Conservation (phyloP, 2,329 filamentous ascomycete species). For the Gaeumannomyces sp. region DNA sequence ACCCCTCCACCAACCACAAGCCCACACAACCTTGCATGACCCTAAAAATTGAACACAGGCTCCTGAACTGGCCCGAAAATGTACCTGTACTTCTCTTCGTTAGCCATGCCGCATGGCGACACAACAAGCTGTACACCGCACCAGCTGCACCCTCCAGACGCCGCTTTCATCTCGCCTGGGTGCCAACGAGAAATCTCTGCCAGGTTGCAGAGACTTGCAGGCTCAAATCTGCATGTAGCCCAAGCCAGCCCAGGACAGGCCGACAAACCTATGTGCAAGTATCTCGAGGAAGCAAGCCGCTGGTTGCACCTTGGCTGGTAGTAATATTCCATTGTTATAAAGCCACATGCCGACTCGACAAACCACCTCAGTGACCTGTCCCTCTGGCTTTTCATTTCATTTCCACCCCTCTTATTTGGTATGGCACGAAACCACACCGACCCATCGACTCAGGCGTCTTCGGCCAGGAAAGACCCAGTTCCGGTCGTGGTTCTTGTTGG, state of each 20-base stretch:
- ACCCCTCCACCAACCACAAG: not conserved
- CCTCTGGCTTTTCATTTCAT: slow-evolving; percentile 5
- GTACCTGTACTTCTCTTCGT: not conserved
- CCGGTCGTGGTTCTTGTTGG: not conserved
- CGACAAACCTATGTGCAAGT: not conserved
- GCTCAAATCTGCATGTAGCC: not conserved
- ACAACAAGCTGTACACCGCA: not conserved
- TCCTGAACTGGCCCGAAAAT: not conserved
- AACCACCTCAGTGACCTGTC: not conserved
- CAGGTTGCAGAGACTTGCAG: not conserved
- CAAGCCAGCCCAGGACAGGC: too few relatives aligned
- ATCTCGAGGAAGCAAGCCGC: too few relatives aligned
- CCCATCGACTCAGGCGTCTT: not conserved
- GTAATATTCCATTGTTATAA: not conserved
- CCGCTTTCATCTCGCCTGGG: not conserved
- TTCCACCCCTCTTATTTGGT: slow-evolving; percentile 9
- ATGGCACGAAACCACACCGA: not conserved
- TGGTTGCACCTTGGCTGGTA: not conserved
- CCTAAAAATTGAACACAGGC: not conserved
- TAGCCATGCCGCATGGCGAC: not conserved
- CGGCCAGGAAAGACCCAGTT: not conserved
- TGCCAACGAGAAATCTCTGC: not conserved
- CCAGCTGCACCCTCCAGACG: not conserved
- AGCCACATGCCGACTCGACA: not conserved
- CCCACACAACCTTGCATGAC: not conserved